Percentiles rank a stretch among this genome's conserved stretches.
Evolutionary conservation across 2,329 filamentous ascomycete genomes (phyloP).

Genomic region (Nemania sp.): DNA sequence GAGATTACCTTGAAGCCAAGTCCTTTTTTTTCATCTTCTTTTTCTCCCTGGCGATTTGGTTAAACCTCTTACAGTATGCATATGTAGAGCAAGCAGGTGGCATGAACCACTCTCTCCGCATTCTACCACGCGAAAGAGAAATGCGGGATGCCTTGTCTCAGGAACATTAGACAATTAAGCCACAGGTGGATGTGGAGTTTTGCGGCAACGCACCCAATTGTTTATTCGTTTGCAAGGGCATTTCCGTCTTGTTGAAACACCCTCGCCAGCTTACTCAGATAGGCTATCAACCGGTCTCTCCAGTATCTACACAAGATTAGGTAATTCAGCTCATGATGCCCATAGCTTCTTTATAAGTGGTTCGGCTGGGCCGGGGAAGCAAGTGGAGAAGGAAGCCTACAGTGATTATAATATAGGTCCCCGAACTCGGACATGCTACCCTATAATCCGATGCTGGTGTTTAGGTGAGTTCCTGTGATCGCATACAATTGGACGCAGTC

Average conservation of each 20-base stretch:
- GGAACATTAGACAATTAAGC: constrained; percentile 10
- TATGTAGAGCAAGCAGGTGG: neutral
- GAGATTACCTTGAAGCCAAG: neutral
- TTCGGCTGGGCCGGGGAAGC: constrained; percentile 10
- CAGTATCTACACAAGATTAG: too few relatives aligned
- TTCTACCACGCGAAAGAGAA: neutral
- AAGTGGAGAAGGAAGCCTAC: constrained; percentile 21
- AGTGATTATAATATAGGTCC: constrained; percentile 4
- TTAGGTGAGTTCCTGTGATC: neutral
- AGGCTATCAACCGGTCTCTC: neutral
- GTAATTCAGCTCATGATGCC: too few relatives aligned
- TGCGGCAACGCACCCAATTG: neutral
- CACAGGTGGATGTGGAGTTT: neutral
- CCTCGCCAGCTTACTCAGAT: neutral
- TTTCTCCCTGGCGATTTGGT: neutral
- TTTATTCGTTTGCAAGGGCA: neutral
- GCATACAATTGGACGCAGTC: too few relatives aligned
- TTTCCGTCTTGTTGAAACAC: neutral
- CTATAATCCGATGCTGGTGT: constrained; percentile 15
- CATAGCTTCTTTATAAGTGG: neutral
- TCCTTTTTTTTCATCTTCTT: too few relatives aligned
- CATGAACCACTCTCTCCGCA: constrained; percentile 13
- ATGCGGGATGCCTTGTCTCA: constrained; percentile 12
- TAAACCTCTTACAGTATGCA: neutral
- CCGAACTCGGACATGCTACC: constrained; percentile 25